phyloP scores from a whole-genome alignment of 148 eudicot species.

The Spergularia marina region DNA sequence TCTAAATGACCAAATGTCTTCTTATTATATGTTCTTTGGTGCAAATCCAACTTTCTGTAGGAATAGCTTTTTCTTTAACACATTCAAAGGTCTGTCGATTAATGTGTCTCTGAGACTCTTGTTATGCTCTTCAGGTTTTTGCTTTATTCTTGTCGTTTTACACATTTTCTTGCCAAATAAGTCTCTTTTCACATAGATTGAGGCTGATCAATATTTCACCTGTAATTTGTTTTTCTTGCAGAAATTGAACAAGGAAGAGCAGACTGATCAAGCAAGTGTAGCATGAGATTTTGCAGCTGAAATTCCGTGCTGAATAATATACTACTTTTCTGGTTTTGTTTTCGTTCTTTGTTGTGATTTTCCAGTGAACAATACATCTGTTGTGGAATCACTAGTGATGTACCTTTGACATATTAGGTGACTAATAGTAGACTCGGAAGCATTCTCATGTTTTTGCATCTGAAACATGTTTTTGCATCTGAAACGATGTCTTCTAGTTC shows the following conservation, averaged over 20 bases:
- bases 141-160: no score
- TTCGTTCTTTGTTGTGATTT: neutral
- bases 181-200: no score
- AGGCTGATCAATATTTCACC: no score
- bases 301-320: neutral
- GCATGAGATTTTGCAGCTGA: slow-evolving; percentile 21
- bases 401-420: neutral
- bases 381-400: neutral
- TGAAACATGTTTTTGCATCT: neutral
- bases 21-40: no score
- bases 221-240: slow-evolving; percentile 18
- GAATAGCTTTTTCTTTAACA: no score
- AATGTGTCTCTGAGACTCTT: no score
- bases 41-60: no score
- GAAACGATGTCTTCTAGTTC: no score
- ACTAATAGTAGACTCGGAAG: neutral
- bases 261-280: slow-evolving; percentile 23
- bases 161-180: no score
- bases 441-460: neutral
- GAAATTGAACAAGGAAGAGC: slow-evolving; percentile 38
- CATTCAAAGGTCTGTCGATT: no score
- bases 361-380: neutral
- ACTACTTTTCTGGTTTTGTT: neutral
- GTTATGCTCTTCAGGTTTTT: no score
- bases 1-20: no score